These are phyloP conservation scores for Gloeopeniophorella convolvens DNA, from an alignment of 768 basidiomycete species.

Conservation along the genomic window DNA sequence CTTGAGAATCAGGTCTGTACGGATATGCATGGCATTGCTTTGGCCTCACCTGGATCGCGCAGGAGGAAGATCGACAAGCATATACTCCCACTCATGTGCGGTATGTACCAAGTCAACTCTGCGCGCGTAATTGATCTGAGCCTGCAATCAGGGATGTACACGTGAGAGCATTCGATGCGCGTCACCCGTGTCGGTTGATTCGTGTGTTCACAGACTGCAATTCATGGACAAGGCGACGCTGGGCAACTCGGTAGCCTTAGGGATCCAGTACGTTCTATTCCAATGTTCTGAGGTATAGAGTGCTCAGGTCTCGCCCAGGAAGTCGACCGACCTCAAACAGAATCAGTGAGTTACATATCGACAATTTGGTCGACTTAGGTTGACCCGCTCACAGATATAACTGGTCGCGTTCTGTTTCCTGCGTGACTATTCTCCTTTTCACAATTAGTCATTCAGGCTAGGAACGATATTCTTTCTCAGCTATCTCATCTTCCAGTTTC, in stretches of 20 bases:
- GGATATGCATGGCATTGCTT: no score
- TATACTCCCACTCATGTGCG: slow-evolving; percentile 65
- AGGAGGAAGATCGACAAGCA: slow-evolving; percentile 57
- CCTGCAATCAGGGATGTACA: neutral
- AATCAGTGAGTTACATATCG: slow-evolving; percentile 40
- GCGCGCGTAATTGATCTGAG: neutral
- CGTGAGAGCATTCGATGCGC: slow-evolving; percentile 49
- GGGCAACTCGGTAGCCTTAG: slow-evolving; percentile 60
- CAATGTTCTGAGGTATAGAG: neutral
- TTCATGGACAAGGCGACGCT: slow-evolving; percentile 76
- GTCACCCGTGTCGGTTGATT: slow-evolving; percentile 3
- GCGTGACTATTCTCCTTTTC: no score
- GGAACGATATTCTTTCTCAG: slow-evolving; percentile 71
- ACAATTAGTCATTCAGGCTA: slow-evolving; percentile 44
- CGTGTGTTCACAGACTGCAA: slow-evolving; percentile 43
- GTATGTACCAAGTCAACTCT: slow-evolving; percentile 39
- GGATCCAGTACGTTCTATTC: slow-evolving; percentile 45
- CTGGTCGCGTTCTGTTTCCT: slow-evolving; percentile 37
- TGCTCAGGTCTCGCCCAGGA: slow-evolving; percentile 29
- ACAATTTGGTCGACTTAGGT: neutral
- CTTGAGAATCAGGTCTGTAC: slow-evolving; percentile 44
- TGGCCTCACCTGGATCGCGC: no score
- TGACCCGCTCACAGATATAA: slow-evolving; percentile 47
- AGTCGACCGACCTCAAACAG: slow-evolving; percentile 54
- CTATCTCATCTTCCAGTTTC: slow-evolving; percentile 67